A percentile compares a stretch with the other conserved stretches of the same genome.
Evolutionary conservation across 139 green algal genomes (phyloP).

Genomic region (Spirogloea muscicola): DNA sequence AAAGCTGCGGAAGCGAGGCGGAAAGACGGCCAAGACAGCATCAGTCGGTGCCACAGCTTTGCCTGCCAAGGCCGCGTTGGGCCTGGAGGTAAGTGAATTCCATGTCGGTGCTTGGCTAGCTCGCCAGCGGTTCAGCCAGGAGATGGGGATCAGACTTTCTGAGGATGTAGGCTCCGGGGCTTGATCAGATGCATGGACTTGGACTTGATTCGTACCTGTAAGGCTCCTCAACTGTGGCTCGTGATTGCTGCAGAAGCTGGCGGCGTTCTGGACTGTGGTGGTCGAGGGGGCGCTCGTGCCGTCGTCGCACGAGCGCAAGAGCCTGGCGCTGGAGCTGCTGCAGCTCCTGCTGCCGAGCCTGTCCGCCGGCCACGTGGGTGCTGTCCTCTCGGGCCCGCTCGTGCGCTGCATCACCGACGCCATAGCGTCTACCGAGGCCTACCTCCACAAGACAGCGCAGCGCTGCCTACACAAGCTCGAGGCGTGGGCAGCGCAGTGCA

Average conservation of each 20-base stretch:
- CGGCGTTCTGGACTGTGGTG: slow-evolving; percentile 18
- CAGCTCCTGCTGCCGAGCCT: slow-evolving; percentile 19
- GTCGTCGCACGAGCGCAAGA: slow-evolving; percentile 11
- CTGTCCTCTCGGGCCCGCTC: slow-evolving; percentile 7
- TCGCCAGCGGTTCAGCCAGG: too few species aligned
- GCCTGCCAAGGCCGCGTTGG: too few species aligned
- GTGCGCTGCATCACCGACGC: slow-evolving; percentile 12
- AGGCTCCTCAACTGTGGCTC: too few species aligned
- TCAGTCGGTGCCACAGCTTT: too few species aligned
- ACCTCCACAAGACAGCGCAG: slow-evolving; percentile 6
- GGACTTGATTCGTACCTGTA: too few species aligned
- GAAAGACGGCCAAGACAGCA: too few species aligned
- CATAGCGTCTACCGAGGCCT: neutral
- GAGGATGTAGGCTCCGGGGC: too few species aligned
- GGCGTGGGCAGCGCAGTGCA: slow-evolving; percentile 2
- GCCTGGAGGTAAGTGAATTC: too few species aligned
- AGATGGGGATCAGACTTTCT: too few species aligned
- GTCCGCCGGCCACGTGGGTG: neutral
- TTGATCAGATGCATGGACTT: too few species aligned
- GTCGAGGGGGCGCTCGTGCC: slow-evolving; percentile 15
- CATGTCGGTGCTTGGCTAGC: too few species aligned
- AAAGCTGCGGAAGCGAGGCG: neutral
- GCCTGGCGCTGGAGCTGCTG: slow-evolving; percentile 23
- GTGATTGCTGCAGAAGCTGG: too few species aligned
- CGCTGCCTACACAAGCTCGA: slow-evolving; percentile 13